phyloP scores from a whole-genome alignment of 805 yeast species.

The Pichia occidentalis region DNA sequence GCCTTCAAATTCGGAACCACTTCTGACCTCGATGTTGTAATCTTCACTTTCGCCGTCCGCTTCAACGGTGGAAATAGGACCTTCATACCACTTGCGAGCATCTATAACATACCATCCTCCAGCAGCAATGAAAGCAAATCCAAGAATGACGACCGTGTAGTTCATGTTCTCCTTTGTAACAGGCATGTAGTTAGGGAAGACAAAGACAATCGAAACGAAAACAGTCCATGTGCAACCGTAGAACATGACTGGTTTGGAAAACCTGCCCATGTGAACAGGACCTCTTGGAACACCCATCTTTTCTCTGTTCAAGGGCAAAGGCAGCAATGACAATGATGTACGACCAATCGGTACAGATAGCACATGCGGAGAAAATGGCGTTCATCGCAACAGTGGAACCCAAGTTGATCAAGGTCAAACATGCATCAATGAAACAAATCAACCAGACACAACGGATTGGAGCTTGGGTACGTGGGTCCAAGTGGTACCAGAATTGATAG shows the following conservation, averaged over 20 bases:
- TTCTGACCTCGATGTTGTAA: constrained; percentile 5
- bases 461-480: constrained; percentile 34
- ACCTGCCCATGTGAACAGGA: constrained; percentile 40
- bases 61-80: constrained; percentile 45
- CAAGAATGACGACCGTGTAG: constrained; percentile 47
- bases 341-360: constrained; percentile 45
- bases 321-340: constrained; percentile 41
- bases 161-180: constrained; percentile 44
- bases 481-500: constrained; percentile 37
- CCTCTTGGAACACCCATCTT: constrained; percentile 41
- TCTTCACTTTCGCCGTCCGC: constrained; percentile 15
- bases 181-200: constrained; percentile 45
- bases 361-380: constrained; percentile 49
- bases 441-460: constrained; percentile 41
- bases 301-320: constrained; percentile 39
- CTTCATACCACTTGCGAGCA: constrained; percentile 50
- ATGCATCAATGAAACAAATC: constrained; percentile 35
- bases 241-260: constrained; percentile 36
- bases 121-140: constrained; percentile 31
- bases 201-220: constrained; percentile 40
- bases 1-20: neutral
- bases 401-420: constrained; percentile 38
- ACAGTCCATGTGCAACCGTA: constrained; percentile 40
- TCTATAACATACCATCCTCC: constrained; percentile 41
- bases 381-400: constrained; percentile 42